Evolutionary conservation across 106 monocot species (phyloP).

Genomic region (Phalaenopsis equestris): DNA sequence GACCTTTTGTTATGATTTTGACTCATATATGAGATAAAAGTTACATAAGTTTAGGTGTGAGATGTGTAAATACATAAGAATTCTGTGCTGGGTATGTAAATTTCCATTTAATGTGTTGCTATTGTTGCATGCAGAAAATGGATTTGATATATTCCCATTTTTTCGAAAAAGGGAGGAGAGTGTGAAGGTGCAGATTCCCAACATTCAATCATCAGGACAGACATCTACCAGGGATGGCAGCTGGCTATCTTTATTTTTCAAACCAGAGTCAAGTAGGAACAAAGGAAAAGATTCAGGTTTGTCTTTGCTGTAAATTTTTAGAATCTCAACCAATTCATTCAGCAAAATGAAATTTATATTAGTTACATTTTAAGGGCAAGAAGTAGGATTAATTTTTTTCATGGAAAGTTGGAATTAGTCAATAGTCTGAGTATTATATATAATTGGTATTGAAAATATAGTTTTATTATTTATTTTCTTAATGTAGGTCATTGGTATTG

Average conservation of each 20-base stretch:
- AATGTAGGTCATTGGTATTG: too few species aligned
- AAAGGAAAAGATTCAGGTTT: conserved; percentile 33
- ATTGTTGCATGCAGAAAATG: conserved; percentile 28
- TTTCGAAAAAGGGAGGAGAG: conserved; percentile 41
- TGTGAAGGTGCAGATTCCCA: conserved; percentile 14
- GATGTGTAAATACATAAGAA: too few species aligned
- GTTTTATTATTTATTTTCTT: too few species aligned
- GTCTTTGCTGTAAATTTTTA: conserved; percentile 7
- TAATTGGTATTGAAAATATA: too few species aligned
- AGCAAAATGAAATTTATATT: neutral
- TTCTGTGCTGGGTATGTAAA: too few species aligned
- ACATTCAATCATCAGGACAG: conserved; percentile 9
- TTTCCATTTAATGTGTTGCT: neutral
- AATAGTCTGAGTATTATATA: too few species aligned
- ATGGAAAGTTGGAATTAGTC: too few species aligned
- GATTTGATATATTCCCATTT: conserved; percentile 57
- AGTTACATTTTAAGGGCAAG: too few species aligned
- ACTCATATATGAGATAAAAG: too few species aligned
- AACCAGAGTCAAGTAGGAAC: conserved; percentile 17
- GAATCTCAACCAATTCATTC: neutral
- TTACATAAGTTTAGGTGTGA: too few species aligned
- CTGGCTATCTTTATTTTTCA: conserved; percentile 32
- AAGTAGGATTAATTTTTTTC: too few species aligned
- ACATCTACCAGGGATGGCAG: conserved; percentile 15
- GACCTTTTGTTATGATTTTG: too few species aligned